Evolutionary conservation across 2,329 filamentous ascomycete species (phyloP).

Genomic region (Westerdykella aurantiaca): DNA sequence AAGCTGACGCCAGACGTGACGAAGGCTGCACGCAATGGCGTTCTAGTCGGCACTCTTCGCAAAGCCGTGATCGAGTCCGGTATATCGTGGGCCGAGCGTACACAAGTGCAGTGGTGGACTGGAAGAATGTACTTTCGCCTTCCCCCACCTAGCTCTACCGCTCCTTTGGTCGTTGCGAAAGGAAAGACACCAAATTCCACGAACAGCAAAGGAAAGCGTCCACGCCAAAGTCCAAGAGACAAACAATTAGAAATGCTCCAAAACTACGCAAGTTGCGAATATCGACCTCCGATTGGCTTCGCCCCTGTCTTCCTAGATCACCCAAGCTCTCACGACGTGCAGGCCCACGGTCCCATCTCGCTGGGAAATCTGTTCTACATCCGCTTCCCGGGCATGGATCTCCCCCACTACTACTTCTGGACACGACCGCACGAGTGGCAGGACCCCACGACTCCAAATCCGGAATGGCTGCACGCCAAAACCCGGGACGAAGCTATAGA

Average conservation of each 20-base stretch:
- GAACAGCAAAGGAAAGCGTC: neutral
- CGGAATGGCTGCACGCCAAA: conserved; percentile 8
- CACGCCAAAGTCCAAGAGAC: neutral
- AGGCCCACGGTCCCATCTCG: neutral
- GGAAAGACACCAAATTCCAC: conserved; percentile 7
- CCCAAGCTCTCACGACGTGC: neutral
- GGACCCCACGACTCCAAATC: conserved; percentile 18
- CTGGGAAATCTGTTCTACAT: conserved; percentile 25
- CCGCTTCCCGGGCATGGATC: conserved; percentile 19
- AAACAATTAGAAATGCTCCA: conserved; percentile 9
- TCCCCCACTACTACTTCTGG: conserved; percentile 35
- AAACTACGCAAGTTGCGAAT: conserved; percentile 16
- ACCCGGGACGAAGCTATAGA: neutral
- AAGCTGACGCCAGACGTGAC: conserved; percentile 12
- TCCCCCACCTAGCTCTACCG: conserved; percentile 3
- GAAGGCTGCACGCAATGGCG: conserved; percentile 21
- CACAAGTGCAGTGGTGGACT: conserved; percentile 22
- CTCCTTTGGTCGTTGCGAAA: conserved; percentile 11
- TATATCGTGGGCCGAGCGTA: conserved; percentile 21
- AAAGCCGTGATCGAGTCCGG: conserved; percentile 22
- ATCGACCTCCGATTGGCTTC: conserved; percentile 21
- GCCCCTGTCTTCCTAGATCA: conserved; percentile 23
- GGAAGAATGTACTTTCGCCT: conserved; percentile 25
- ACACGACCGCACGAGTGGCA: conserved; percentile 13
- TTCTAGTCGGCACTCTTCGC: conserved; percentile 14